A percentile compares a stretch with the other conserved stretches of the same genome.
These are phyloP conservation scores for Solanum chiquidenum DNA, from an alignment of 257 asterid species.

Conservation along the genomic window DNA sequence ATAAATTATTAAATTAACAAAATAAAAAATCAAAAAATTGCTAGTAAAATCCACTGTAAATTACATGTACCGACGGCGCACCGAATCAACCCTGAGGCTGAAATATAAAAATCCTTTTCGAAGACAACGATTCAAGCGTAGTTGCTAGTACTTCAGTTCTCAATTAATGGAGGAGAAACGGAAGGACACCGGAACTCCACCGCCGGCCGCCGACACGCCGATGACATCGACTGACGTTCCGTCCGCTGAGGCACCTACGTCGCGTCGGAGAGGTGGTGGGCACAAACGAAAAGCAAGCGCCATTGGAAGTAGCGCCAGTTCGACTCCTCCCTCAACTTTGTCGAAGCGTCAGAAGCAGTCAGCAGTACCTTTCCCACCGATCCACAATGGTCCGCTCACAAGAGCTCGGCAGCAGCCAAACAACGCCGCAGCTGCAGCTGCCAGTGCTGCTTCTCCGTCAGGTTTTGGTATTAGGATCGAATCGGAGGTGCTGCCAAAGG, in stretches of 20 bases:
- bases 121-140: slow-evolving; percentile 1
- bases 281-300: slow-evolving; percentile 73
- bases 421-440: slow-evolving; percentile 4
- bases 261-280: slow-evolving; percentile 75
- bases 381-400: slow-evolving; percentile 89
- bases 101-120: neutral
- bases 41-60: neutral
- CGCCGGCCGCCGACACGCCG: slow-evolving; percentile 13
- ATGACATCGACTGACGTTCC: slow-evolving; percentile 16
- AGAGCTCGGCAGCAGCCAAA: slow-evolving; percentile 81
- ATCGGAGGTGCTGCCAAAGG: slow-evolving; percentile 18
- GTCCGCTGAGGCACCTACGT: slow-evolving; percentile 40
- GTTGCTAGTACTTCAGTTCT: neutral
- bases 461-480: slow-evolving; percentile 17
- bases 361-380: slow-evolving; percentile 58
- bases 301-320: slow-evolving; percentile 40
- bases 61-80: neutral
- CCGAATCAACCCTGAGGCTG: neutral
- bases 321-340: slow-evolving; percentile 36
- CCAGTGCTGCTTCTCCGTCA: neutral
- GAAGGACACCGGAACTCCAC: slow-evolving; percentile 52
- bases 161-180: slow-evolving; percentile 70
- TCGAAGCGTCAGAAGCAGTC: slow-evolving; percentile 77
- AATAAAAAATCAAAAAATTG: neutral
- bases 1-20: neutral